phyloP scores from a whole-genome alignment of 768 basidiomycete species.

The Tulasnella sp. region DNA sequence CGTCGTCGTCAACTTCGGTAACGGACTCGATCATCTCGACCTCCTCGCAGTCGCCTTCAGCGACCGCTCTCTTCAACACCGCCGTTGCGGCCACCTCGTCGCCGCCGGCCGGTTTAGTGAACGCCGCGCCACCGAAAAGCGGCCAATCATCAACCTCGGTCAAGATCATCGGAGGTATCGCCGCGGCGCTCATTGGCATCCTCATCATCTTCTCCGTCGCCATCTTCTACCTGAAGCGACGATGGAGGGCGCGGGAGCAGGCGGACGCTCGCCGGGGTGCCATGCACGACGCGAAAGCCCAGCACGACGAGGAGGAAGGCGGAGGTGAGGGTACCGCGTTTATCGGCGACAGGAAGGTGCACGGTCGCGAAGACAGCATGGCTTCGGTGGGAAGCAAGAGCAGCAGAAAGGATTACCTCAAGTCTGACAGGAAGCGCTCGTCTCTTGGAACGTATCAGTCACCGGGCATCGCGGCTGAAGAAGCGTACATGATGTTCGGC shows the following conservation, averaged over 20 bases:
- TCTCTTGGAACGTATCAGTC: neutral
- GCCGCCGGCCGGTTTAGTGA: neutral
- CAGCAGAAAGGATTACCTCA: neutral
- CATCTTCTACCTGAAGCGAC: constrained; percentile 18
- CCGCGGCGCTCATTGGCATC: neutral
- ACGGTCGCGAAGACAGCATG: neutral
- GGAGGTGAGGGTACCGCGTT: neutral
- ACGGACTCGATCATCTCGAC: neutral
- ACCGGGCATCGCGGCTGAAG: neutral
- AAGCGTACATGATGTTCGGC: constrained; percentile 17
- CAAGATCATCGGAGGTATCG: constrained; percentile 21
- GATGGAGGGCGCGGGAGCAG: neutral
- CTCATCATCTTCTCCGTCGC: neutral
- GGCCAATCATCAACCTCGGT: neutral
- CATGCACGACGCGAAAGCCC: neutral
- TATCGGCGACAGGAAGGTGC: neutral
- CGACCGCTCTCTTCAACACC: neutral
- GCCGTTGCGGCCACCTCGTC: neutral
- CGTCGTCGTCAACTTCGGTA: neutral
- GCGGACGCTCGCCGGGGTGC: neutral
- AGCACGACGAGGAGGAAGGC: neutral
- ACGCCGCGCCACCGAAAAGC: neutral
- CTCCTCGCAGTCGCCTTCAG: neutral
- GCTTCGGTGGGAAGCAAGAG: neutral
- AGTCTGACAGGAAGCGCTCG: neutral